phyloP scores from a whole-genome alignment of 805 yeast species.

The Ogataea trehalophila region DNA sequence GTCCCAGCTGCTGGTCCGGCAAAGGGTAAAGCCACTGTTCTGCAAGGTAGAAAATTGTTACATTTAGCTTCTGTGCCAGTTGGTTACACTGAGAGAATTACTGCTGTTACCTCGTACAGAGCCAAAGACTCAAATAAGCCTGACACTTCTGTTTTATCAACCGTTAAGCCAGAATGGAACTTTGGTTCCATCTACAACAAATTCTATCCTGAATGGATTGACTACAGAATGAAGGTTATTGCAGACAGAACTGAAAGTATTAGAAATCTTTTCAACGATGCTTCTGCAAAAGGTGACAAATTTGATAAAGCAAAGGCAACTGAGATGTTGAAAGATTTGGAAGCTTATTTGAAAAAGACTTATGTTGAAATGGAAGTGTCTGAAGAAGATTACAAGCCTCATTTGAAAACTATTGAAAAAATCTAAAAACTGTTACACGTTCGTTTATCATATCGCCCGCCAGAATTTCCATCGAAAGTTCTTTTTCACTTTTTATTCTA shows the following conservation, averaged over 20 bases:
- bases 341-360: slow-evolving; percentile 23
- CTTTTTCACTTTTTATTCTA: background rate
- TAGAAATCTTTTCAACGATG: slow-evolving; percentile 20
- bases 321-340: slow-evolving; percentile 27
- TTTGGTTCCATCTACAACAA: slow-evolving; percentile 34
- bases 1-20: slow-evolving; percentile 37
- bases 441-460: too few relatives aligned
- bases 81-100: slow-evolving; percentile 38
- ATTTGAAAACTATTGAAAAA: too few relatives aligned
- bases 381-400: slow-evolving; percentile 23
- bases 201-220: slow-evolving; percentile 37
- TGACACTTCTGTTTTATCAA: slow-evolving; percentile 36
- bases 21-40: slow-evolving; percentile 44
- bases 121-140: slow-evolving; percentile 35
- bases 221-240: slow-evolving; percentile 34
- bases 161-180: slow-evolving; percentile 36
- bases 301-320: slow-evolving; percentile 36
- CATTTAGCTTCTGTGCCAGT: slow-evolving; percentile 45
- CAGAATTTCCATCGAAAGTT: background rate
- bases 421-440: too few relatives aligned
- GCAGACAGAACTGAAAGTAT: slow-evolving; percentile 29
- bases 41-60: slow-evolving; percentile 42
- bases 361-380: slow-evolving; percentile 33
- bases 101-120: slow-evolving; percentile 38
- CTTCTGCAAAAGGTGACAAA: slow-evolving; percentile 20